Evolutionary conservation across 2,329 filamentous ascomycete species (phyloP), one percentile per base, ranked within the genome.

Genomic region (Fusarium sacchari): DNA sequence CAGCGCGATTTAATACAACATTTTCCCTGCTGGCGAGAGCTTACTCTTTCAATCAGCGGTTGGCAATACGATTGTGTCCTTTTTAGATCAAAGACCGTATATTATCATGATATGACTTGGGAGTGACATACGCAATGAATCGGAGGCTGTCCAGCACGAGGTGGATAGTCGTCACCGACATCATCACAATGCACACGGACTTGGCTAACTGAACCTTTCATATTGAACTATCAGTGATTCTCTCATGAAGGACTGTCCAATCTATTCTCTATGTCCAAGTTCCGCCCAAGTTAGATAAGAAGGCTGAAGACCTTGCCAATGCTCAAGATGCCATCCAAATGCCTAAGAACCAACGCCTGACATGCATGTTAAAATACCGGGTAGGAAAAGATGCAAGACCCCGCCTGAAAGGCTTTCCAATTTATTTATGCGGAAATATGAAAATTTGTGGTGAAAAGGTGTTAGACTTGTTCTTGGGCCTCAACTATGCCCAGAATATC

Each of bases 401-500:
- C 43, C 47, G 46, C 22, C 26, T 52, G 53, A 46, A 60, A 43
- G 39, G 15, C 14, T 32, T 49, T 28, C 46, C 37, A 34, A 62
- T 60, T 55, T 42, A 50, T 39, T 67, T 40, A n/a, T 30, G 30
- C 11, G 39, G 26, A 36, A 46, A 69, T 61, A 43, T 34, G 44
- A 37, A 37, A 49, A 37, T 22, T 13, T 13, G 22, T 43, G 30
- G 52, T 28, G 49, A 50, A 56, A 40, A 37, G 15, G 22, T 47
- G 39, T 28, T 28, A 64, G 39, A 50, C 59, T 77, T 64, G 81
- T 24, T 82, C 80, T 22, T 83, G 79, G n/a, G 90, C 87, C 78
- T 94, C 93, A 79, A 94, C 86, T 83, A 95, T 84, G 30, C 86
- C 86, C 74, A 96, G 81, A 72, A 92, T 86, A 64, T 94, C 91